Conservation (phyloP, 2,329 filamentous ascomycete genomes). For the Botrytis pseudocinerea region DNA sequence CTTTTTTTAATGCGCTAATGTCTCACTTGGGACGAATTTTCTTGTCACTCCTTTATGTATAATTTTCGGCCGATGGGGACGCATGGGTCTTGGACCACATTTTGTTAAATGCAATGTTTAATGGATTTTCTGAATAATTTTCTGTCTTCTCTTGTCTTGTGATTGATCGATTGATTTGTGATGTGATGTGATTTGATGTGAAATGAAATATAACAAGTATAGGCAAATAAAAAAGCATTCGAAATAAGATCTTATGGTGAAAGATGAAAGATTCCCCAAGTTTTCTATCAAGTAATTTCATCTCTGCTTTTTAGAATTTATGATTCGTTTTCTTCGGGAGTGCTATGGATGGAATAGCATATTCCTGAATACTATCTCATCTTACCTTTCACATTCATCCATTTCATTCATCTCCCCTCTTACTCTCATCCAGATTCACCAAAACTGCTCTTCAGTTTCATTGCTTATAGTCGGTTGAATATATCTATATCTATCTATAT, state of each 20-base stretch:
- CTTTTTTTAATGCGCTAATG: constrained; percentile 5
- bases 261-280: too few species aligned
- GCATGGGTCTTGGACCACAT: neutral
- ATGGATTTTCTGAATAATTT: neutral
- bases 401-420: neutral
- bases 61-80: neutral
- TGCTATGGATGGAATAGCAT: neutral
- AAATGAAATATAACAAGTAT: neutral
- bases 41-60: constrained; percentile 9
- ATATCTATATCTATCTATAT: neutral
- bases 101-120: neutral
- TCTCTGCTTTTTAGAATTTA: too few species aligned
- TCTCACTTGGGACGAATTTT: constrained; percentile 2
- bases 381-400: neutral
- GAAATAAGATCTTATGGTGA: neutral
- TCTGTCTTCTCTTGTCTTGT: neutral
- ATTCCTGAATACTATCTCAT: neutral
- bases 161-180: neutral
- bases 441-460: neutral
- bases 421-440: too few species aligned
- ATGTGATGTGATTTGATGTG: neutral
- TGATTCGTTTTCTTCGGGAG: neutral
- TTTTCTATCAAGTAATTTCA: too few species aligned
- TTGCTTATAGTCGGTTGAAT: neutral
- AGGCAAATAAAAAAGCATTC: neutral